These are phyloP conservation scores for Solanum hybrid DNA, from an alignment of 305 asterid species.

Conservation along the genomic window DNA sequence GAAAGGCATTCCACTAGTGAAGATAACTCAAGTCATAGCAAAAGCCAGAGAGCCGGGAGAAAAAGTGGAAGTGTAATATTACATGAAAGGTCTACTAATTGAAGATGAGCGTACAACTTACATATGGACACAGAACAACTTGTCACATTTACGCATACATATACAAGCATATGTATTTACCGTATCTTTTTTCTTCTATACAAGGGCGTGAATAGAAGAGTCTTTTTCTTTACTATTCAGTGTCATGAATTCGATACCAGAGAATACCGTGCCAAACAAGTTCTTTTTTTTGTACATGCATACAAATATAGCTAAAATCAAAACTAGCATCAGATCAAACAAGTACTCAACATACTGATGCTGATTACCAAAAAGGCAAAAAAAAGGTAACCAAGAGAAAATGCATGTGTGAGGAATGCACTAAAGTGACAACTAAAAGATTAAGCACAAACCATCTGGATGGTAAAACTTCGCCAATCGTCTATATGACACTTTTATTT, in stretches of 20 bases:
- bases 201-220: background rate
- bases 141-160: background rate
- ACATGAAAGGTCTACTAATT: background rate
- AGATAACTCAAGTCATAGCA: background rate
- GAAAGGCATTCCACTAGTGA: background rate
- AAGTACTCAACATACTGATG: background rate
- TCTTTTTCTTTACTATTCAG: background rate
- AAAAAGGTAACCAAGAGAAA: background rate
- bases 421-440: slow-evolving; percentile 5
- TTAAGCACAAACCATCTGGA: slow-evolving; percentile 77
- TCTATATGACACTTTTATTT: slow-evolving; percentile 77
- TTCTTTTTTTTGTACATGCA: background rate
- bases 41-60: background rate
- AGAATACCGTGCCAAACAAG: background rate
- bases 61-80: background rate
- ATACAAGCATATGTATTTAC: background rate
- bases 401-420: background rate
- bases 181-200: background rate
- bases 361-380: background rate
- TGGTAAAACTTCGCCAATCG: slow-evolving; percentile 93
- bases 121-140: background rate
- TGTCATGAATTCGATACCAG: background rate
- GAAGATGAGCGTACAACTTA: background rate
- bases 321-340: background rate
- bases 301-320: background rate